Percentiles rank a stretch among this genome's conserved stretches.
Conservation (phyloP, 2,329 filamentous ascomycete species). For the Xylaria sp. region DNA sequence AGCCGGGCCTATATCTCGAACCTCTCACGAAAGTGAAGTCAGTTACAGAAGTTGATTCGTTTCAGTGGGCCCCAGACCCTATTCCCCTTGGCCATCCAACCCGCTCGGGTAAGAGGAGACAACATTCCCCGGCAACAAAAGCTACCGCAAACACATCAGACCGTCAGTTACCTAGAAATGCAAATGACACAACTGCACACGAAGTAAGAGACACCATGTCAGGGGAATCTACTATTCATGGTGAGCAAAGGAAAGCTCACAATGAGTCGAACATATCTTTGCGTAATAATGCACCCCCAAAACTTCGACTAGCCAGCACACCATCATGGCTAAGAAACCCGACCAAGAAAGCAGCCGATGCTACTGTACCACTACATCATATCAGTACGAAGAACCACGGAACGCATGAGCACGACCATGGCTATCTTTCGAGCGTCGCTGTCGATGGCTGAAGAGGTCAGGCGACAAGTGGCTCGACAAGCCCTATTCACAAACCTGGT, state of each 20-base stretch:
- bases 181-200: neutral
- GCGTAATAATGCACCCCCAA: slow-evolving; percentile 33
- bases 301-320: slow-evolving; percentile 43
- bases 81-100: slow-evolving; percentile 32
- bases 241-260: neutral
- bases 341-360: slow-evolving; percentile 42
- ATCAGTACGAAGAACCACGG: slow-evolving; percentile 38
- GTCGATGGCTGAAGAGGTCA: slow-evolving; percentile 13
- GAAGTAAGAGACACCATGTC: slow-evolving; percentile 3
- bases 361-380: slow-evolving; percentile 42
- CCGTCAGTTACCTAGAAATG: neutral
- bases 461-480: slow-evolving; percentile 17
- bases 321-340: slow-evolving; percentile 48
- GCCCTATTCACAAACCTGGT: neutral
- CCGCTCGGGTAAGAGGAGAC: slow-evolving; percentile 13
- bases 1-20: slow-evolving; percentile 24
- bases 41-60: slow-evolving; percentile 31
- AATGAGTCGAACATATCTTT: slow-evolving; percentile 7
- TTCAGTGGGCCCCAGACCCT: slow-evolving; percentile 36
- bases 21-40: slow-evolving; percentile 37
- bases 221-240: neutral
- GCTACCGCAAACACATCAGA: neutral
- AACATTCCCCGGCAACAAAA: neutral
- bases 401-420: slow-evolving; percentile 26
- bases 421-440: slow-evolving; percentile 21